Percentiles rank a stretch among this genome's conserved stretches.
phyloP scores from a whole-genome alignment of 805 yeast genomes.

The Hanseniaspora thailandica region DNA sequence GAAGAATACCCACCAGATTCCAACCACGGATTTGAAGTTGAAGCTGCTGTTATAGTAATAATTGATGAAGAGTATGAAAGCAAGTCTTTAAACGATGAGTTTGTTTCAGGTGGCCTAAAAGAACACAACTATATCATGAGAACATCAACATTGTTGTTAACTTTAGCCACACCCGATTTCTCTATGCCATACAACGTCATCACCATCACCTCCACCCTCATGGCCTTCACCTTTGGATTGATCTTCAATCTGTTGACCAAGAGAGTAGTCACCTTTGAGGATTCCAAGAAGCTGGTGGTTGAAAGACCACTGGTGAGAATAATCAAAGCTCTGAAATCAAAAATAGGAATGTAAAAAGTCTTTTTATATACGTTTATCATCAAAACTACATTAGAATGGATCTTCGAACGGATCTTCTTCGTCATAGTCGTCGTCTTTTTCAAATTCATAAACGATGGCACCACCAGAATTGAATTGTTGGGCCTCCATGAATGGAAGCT shows the following conservation, averaged over 20 bases:
- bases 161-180: conserved; percentile 93
- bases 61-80: conserved; percentile 26
- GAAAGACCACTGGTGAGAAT: conserved; percentile 20
- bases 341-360: background rate
- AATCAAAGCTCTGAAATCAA: conserved; percentile 14
- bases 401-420: conserved; percentile 98
- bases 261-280: conserved; percentile 63
- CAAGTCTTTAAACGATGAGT: conserved; percentile 52
- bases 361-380: background rate
- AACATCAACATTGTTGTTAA: conserved; percentile 74
- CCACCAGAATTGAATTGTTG: conserved; percentile 74
- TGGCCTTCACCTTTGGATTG: conserved; percentile 86
- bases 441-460: conserved; percentile 90
- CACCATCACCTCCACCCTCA: conserved; percentile 80
- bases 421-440: conserved; percentile 94
- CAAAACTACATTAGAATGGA: conserved; percentile 48
- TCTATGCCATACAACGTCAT: conserved; percentile 98
- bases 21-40: conserved; percentile 90
- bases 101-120: conserved; percentile 26
- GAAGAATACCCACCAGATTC: conserved; percentile 99
- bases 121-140: conserved; percentile 40
- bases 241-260: conserved; percentile 68
- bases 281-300: conserved; percentile 33
- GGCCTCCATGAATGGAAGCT: conserved; percentile 82
- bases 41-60: conserved; percentile 72